These are phyloP conservation scores for Rhizopogon parksii DNA, from an alignment of 1,284 basidiomycete species.

Conservation along the genomic window DNA sequence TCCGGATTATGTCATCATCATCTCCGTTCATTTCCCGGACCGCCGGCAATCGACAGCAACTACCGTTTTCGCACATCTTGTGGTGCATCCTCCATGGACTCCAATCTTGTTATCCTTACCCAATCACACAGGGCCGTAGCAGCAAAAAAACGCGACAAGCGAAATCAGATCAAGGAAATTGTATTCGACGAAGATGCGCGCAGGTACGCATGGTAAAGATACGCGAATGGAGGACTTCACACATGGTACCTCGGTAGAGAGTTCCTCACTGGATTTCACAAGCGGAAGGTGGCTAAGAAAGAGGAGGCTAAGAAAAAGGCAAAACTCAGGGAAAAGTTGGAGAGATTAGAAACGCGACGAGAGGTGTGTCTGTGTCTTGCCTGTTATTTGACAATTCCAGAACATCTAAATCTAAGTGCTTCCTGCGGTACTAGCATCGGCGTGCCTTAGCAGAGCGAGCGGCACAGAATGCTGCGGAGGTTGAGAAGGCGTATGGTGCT, in stretches of 20 bases:
- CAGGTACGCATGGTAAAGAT: conserved; percentile 38
- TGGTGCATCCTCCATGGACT: conserved; percentile 9
- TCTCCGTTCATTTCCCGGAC: conserved; percentile 6
- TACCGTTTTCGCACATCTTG: background rate
- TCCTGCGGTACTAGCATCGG: conserved; percentile 44
- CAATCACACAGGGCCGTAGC: conserved; percentile 52
- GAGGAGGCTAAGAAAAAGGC: conserved; percentile 66
- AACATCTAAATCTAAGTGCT: conserved; percentile 13
- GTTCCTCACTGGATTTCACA: conserved; percentile 82
- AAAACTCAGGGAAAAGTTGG: conserved; percentile 59
- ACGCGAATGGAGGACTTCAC: conserved; percentile 1
- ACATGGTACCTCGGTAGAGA: conserved; percentile 45
- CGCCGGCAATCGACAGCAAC: conserved; percentile 8
- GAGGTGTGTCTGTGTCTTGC: conserved; percentile 43
- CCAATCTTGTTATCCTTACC: conserved; percentile 55
- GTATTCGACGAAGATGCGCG: conserved; percentile 74
- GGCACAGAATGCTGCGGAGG: conserved; percentile 56
- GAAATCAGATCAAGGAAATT: conserved; percentile 59
- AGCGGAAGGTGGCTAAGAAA: conserved; percentile 72
- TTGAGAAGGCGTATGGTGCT: conserved; percentile 66
- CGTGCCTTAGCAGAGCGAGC: conserved; percentile 65
- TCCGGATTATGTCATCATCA: conserved; percentile 22
- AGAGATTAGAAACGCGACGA: conserved; percentile 57
- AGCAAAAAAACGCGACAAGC: conserved; percentile 52
- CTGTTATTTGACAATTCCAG: background rate